phyloP scores from a whole-genome alignment of 495 filamentous ascomycete genomes.

The Elaphomyces granulatus region DNA sequence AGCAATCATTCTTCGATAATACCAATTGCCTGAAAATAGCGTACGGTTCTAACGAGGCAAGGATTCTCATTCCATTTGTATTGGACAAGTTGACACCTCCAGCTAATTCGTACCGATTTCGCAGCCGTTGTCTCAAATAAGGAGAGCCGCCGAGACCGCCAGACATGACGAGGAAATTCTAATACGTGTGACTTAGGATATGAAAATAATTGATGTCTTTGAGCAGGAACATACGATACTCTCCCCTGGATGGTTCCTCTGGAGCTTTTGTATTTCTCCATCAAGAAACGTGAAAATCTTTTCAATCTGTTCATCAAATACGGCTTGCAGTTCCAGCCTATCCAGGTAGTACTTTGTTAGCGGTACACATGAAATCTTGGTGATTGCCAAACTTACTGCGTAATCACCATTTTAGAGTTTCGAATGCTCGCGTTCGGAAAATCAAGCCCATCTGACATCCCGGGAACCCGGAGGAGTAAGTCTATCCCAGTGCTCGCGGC shows the following conservation, averaged over 20 bases:
- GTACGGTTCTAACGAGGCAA: slow-evolving; percentile 38
- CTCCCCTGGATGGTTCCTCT: slow-evolving; percentile 26
- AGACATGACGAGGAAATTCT: slow-evolving; percentile 44
- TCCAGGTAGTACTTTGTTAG: slow-evolving; percentile 4
- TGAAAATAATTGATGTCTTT: not conserved
- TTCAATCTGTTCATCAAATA: slow-evolving; percentile 41
- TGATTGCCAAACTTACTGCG: slow-evolving; percentile 21
- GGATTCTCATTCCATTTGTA: slow-evolving; percentile 27
- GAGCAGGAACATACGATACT: slow-evolving; percentile 28
- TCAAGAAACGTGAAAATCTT: slow-evolving; percentile 39
- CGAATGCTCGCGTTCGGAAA: slow-evolving; percentile 18
- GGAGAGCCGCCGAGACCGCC: slow-evolving; percentile 51
- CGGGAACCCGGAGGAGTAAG: slow-evolving; percentile 20
- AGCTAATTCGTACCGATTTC: slow-evolving; percentile 22
- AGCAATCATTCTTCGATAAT: not conserved
- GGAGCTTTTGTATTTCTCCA: slow-evolving; percentile 38
- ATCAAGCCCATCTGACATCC: slow-evolving; percentile 7
- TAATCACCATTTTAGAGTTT: slow-evolving; percentile 21
- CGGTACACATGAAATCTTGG: not conserved
- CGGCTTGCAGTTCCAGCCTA: not conserved
- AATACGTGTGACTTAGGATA: slow-evolving; percentile 1
- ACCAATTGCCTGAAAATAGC: slow-evolving; percentile 1
- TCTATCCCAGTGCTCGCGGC: slow-evolving; percentile 13
- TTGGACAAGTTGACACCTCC: slow-evolving; percentile 10
- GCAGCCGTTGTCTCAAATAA: slow-evolving; percentile 38